Evolutionary conservation across 495 filamentous ascomycete genomes (phyloP), one percentile per base, ranked within the genome.

Genomic region (Penicillium bovifimosum): DNA sequence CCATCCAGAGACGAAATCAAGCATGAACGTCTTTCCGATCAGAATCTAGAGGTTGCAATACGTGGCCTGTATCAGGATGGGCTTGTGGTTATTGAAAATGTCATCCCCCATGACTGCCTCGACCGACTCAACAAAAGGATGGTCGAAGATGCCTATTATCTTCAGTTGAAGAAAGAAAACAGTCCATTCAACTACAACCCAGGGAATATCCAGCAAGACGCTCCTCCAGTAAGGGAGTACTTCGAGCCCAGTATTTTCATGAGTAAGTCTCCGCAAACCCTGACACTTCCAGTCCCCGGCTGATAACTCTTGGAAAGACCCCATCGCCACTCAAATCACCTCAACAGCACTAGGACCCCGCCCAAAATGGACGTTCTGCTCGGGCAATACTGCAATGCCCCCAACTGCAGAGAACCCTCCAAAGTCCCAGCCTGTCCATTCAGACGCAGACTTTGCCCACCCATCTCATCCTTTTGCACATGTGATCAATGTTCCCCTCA

Each of bases 371-470:
- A 76, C 75, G 6, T 81, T 82, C 48, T 71, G 70, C 50, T 80
- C 78, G 0, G 75, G 72, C 17, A 82, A 80, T 52, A 68, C 72
- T 3, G 76, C 79, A 0, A 67, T 81, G 61, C 75, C 76, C 16
- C 74, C 74, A 5, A 64, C 72, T 6, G 53, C 66, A 1, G 54
- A 64, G 53, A 61, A 47, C 1, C 59, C 62, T 9, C 73, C 76
- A 2, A 52, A 58, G 9, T 68, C 71, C 2, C 80, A 83, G 49
- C 77, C 78, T 5, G 70, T 74, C 18, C 81, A 84, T 58, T 72
- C 71, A 6, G 81, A 84, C 51, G 77, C 78, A n/a, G 77, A 81
- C 56, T 81, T 79, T 52, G 56, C 64, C 14, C 78, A 83, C 55
- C 80, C 78, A 0, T 45, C 59, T 18, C 70, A 75, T 42, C 79